These are phyloP conservation scores for Collybia mongolica DNA, from an alignment of 768 basidiomycete genomes.

Conservation along the genomic window DNA sequence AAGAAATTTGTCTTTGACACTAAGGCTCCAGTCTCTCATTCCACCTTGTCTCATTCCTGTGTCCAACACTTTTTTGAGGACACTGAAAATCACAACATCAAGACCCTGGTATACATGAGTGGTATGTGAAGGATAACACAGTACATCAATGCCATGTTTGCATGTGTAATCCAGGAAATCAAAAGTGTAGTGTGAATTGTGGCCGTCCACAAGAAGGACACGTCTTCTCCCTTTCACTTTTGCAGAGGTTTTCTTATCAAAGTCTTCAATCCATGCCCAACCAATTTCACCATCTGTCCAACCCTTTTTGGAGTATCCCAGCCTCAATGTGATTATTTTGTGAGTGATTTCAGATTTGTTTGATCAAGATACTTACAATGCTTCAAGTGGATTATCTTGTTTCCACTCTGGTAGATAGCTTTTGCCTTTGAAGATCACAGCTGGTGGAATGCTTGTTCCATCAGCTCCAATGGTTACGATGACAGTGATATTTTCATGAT, in stretches of 20 bases:
- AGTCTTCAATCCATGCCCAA: no score
- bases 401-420: conserved; percentile 26
- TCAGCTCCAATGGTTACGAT: conserved; percentile 35
- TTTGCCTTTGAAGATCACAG: conserved; percentile 39
- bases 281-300: no score
- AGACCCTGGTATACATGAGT: conserved; percentile 45
- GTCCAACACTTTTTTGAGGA: conserved; percentile 27
- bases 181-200: conserved; percentile 30
- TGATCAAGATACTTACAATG: no score
- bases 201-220: no score
- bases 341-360: no score
- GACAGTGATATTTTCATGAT: conserved; percentile 32
- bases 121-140: conserved; percentile 44
- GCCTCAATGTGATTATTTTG: no score
- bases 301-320: no score
- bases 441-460: conserved; percentile 33
- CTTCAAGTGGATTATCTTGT: no score
- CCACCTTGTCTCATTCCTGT: conserved; percentile 14
- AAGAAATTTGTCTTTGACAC: conserved; percentile 33
- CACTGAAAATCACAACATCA: conserved; percentile 36
- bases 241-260: no score
- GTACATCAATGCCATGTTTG: conserved; percentile 21
- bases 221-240: no score
- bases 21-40: conserved; percentile 12
- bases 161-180: conserved; percentile 25